phyloP scores from a whole-genome alignment of 2,329 filamentous ascomycete species.

The Pestalotiopsis sp. region DNA sequence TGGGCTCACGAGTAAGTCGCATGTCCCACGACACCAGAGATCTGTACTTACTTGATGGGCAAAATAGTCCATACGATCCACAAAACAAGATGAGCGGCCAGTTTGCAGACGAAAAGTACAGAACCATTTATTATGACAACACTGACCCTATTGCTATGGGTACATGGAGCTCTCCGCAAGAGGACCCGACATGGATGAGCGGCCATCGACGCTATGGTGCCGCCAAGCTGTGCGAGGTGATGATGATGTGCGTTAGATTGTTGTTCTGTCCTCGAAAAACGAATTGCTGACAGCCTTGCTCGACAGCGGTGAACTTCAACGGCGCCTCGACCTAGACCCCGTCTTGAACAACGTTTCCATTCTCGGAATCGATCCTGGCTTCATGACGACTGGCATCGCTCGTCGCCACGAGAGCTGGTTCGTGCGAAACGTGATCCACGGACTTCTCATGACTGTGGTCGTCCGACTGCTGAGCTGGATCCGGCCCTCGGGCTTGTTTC shows the following conservation, averaged over 20 bases:
- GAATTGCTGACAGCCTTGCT: not conserved
- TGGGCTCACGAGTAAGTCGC: conserved; percentile 15
- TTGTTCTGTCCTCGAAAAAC: not conserved
- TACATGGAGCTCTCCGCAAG: conserved; percentile 22
- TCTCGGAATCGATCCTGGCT: too few species aligned
- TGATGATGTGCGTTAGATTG: conserved; percentile 27
- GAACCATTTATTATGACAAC: conserved; percentile 19
- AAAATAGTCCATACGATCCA: not conserved
- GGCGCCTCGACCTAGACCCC: conserved; percentile 16
- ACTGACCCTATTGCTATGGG: conserved; percentile 25
- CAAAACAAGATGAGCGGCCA: conserved; percentile 6
- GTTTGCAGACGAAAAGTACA: conserved; percentile 19
- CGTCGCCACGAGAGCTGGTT: too few species aligned
- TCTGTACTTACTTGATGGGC: too few species aligned
- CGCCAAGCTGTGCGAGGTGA: conserved; percentile 27
- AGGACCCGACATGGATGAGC: conserved; percentile 24
- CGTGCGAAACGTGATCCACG: too few species aligned
- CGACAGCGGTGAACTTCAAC: conserved; percentile 23
- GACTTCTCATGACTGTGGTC: too few species aligned
- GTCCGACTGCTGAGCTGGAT: too few species aligned
- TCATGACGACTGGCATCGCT: too few species aligned
- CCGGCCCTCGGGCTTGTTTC: too few species aligned
- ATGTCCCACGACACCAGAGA: not conserved
- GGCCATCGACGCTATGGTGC: conserved; percentile 31
- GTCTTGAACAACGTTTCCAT: too few species aligned